A percentile compares a stretch with the other conserved stretches of the same genome.
Evolutionary conservation across 345 rosid genomes (phyloP).

Genomic region (Lumnitzera racemosa): DNA sequence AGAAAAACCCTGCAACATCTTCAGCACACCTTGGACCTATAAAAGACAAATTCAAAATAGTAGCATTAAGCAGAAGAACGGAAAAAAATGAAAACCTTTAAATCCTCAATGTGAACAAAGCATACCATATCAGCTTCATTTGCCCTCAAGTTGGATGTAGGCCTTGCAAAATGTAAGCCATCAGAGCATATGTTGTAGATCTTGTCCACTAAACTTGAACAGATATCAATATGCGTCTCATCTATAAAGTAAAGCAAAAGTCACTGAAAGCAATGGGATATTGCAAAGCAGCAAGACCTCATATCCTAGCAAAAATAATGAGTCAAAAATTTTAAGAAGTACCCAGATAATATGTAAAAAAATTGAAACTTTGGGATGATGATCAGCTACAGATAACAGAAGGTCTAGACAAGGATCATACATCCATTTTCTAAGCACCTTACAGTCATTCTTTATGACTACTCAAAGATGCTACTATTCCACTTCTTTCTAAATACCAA

Average conservation of each 20-base stretch:
- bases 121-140: slow-evolving; percentile 57
- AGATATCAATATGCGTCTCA: slow-evolving; percentile 8
- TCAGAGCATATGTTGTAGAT: slow-evolving; percentile 27
- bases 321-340: too few species aligned
- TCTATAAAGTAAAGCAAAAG: not conserved
- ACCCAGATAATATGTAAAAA: too few species aligned
- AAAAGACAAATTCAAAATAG: slow-evolving; percentile 1
- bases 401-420: too few species aligned
- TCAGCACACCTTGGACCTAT: slow-evolving; percentile 53
- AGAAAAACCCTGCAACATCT: slow-evolving; percentile 78
- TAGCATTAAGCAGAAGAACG: not conserved
- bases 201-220: slow-evolving; percentile 24
- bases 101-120: not conserved
- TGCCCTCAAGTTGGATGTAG: slow-evolving; percentile 31
- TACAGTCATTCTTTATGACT: too few species aligned
- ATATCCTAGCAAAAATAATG: too few species aligned
- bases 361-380: too few species aligned
- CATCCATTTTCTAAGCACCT: too few species aligned
- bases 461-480: too few species aligned
- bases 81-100: not conserved
- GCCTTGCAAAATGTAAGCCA: slow-evolving; percentile 27
- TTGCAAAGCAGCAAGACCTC: too few species aligned
- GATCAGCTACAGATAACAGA: too few species aligned
- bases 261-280: too few species aligned
- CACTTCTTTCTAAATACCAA: too few species aligned